Evolutionary conservation across 345 rosid genomes (phyloP).

Genomic region (Clausena lansium): DNA sequence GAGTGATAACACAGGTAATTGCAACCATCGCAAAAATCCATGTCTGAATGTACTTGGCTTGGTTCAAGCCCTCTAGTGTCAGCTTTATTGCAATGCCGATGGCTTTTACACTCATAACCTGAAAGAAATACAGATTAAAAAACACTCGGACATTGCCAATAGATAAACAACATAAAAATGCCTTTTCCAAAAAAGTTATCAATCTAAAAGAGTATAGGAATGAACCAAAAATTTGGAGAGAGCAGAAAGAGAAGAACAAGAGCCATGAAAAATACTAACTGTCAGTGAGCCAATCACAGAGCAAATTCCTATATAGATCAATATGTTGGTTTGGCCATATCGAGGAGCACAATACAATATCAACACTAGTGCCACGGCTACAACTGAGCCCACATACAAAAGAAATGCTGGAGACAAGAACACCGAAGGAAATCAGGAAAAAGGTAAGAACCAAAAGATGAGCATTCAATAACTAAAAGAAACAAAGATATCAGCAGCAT

Average conservation of each 20-base stretch:
- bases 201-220: neutral
- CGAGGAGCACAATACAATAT: conserved; percentile 66
- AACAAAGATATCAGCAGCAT: conserved; percentile 6
- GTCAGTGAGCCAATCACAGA: conserved; percentile 73
- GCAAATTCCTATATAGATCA: conserved; percentile 75
- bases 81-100: conserved; percentile 79
- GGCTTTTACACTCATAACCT: conserved; percentile 89
- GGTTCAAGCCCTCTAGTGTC: conserved; percentile 63
- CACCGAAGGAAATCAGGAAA: neutral
- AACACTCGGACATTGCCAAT: neutral
- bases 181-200: neutral
- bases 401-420: conserved; percentile 58
- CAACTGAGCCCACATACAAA: conserved; percentile 54
- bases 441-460: conserved; percentile 5
- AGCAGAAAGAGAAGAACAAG: neutral
- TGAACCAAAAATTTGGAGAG: neutral
- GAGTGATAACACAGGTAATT: conserved; percentile 64
- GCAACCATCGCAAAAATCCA: conserved; percentile 81
- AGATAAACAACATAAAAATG: neutral
- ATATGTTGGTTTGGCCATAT: conserved; percentile 71
- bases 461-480: neutral
- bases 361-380: conserved; percentile 59
- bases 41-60: conserved; percentile 55
- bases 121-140: conserved; percentile 8
- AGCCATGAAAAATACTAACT: conserved; percentile 30